Evolutionary conservation across 805 yeast species (phyloP).

Genomic region (Yarrowia sp.): DNA sequence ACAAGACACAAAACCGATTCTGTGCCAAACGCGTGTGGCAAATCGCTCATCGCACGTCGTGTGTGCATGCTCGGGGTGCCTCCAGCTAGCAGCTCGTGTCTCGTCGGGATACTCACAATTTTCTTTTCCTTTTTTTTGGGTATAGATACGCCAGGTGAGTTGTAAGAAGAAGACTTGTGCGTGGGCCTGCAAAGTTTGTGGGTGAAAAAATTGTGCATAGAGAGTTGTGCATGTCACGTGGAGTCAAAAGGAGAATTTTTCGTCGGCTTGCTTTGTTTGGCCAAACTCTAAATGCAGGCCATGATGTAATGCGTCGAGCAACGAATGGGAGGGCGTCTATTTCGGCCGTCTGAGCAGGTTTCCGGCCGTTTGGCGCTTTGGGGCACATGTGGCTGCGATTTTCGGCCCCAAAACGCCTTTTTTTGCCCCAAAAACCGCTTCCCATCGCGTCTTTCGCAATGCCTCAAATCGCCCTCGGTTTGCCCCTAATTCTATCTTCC

Average conservation of each 20-base stretch:
- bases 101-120: slow-evolving; percentile 22
- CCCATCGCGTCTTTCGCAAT: no score
- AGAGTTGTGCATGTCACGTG: slow-evolving; percentile 23
- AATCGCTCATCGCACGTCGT: no score
- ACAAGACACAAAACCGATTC: no score
- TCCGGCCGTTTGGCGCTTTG: not conserved
- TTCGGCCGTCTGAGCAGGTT: not conserved
- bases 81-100: no score
- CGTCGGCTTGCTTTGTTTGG: slow-evolving; percentile 1
- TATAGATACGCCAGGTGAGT: slow-evolving; percentile 26
- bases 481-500: not conserved
- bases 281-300: not conserved
- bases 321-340: not conserved
- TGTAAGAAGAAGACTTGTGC: slow-evolving; percentile 25
- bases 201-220: slow-evolving; percentile 24
- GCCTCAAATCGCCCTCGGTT: no score
- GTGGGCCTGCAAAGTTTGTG: slow-evolving; percentile 24
- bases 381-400: not conserved
- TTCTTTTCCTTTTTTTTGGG: slow-evolving; percentile 16
- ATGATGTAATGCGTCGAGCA: not conserved
- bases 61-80: no score
- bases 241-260: slow-evolving; percentile 12
- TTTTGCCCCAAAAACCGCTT: no score
- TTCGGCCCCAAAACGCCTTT: not conserved
- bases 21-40: no score